Evolutionary conservation across 768 basidiomycete species (phyloP).

Genomic region (Hypholoma fasciculare): DNA sequence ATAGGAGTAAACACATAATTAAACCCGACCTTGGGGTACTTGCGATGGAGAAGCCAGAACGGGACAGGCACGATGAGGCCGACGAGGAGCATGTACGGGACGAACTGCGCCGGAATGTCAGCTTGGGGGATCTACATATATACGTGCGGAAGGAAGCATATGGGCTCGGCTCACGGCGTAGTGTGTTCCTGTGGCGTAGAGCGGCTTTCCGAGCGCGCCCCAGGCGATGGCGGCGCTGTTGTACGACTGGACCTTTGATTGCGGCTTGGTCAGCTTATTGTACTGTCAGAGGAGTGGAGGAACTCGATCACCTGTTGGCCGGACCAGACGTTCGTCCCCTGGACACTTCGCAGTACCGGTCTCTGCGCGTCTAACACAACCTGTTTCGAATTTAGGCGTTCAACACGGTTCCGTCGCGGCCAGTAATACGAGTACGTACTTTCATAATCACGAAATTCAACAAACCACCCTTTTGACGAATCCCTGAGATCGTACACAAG

Average conservation of each 20-base stretch:
- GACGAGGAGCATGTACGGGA: constrained; percentile 45
- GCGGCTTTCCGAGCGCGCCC: constrained; percentile 52
- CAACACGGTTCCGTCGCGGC: too few species aligned
- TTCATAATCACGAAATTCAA: constrained; percentile 58
- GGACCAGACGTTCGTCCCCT: constrained; percentile 41
- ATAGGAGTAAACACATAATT: constrained; percentile 53
- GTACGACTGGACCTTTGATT: constrained; percentile 32
- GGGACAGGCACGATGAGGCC: constrained; percentile 56
- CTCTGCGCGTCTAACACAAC: neutral
- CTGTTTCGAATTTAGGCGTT: neutral
- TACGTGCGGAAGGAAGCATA: too few species aligned
- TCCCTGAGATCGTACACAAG: neutral
- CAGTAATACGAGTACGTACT: constrained; percentile 8
- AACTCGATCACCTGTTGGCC: constrained; percentile 27
- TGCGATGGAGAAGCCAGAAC: constrained; percentile 50
- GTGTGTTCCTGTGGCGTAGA: constrained; percentile 45
- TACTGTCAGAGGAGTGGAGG: too few species aligned
- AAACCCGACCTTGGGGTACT: constrained; percentile 47
- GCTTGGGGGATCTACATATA: too few species aligned
- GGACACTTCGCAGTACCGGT: constrained; percentile 10
- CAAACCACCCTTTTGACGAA: constrained; percentile 28
- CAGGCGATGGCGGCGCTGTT: constrained; percentile 55
- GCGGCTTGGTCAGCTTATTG: neutral
- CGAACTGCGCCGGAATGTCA: constrained; percentile 16
- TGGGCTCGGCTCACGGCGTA: constrained; percentile 32